These are phyloP conservation scores for Cutaneotrichosporon dermatis DNA, from an alignment of 1,284 basidiomycete species.

Conservation along the genomic window DNA sequence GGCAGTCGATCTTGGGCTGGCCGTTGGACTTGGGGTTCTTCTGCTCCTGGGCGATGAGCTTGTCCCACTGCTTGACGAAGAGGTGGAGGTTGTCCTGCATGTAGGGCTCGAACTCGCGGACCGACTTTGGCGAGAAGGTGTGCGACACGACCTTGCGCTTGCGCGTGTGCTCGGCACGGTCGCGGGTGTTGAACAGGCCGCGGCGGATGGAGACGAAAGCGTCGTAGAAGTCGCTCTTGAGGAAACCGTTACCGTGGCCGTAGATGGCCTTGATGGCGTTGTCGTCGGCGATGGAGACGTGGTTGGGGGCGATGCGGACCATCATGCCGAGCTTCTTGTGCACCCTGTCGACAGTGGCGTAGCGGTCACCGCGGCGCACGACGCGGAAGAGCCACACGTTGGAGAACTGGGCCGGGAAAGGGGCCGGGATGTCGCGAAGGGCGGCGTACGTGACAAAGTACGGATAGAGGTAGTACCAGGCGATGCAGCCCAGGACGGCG, in stretches of 20 bases:
- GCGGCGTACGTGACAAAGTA: conserved; percentile 16
- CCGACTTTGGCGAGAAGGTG: conserved; percentile 63
- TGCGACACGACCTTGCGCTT: conserved; percentile 86
- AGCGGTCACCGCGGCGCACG: conserved; percentile 66
- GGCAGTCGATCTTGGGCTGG: conserved; percentile 60
- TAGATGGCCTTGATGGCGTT: conserved; percentile 68
- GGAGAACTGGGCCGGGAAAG: conserved; percentile 67
- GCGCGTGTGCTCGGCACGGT: conserved; percentile 72
- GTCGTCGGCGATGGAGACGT: conserved; percentile 75
- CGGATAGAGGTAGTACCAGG: conserved; percentile 14
- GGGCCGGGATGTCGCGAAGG: conserved; percentile 57
- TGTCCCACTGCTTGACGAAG: conserved; percentile 73
- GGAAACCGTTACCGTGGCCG: conserved; percentile 68
- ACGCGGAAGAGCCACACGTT: conserved; percentile 71
- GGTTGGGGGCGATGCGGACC: conserved; percentile 82
- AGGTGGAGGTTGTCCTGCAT: conserved; percentile 63
- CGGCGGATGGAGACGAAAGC: conserved; percentile 69
- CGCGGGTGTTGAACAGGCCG: conserved; percentile 54
- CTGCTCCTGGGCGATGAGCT: conserved; percentile 58
- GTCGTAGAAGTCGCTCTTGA: conserved; percentile 69
- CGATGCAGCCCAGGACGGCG: conserved; percentile 2
- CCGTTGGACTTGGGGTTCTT: conserved; percentile 54
- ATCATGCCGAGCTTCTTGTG: conserved; percentile 72
- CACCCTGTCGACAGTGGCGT: conserved; percentile 67
- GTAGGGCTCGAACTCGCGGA: conserved; percentile 67